Evolutionary conservation across 306 rosid genomes (phyloP), one percentile per base, ranked within the genome.

Genomic region (Quercus dentata): DNA sequence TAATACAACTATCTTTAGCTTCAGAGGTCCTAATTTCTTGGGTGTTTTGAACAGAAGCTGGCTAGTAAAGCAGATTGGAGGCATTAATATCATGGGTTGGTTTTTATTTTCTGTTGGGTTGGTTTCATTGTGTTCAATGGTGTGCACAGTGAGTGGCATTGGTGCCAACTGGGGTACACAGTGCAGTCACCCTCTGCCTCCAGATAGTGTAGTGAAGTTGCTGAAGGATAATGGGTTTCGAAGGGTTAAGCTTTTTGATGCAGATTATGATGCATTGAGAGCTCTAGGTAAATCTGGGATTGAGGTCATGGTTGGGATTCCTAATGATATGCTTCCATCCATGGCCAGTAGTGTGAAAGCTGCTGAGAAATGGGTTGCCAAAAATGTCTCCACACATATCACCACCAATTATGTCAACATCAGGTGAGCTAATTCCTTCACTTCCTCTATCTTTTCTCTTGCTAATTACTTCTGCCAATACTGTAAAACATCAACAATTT

Each of bases 121-220:
- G 69, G 27, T 77, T 58, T 67, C 77, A 18, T 28, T 80, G 19
- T 28, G 71, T 7, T 77, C 74, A 52, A 55, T 76, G 75, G n/a
- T 80, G 31, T 56, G 78, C 33, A 62, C 69, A 15, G 89, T 70
- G 78, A 56, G 74, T 49, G 87, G 88, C 49, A 85, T 88, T 13
- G 91, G 89, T 14, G 91, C 87, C 67, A 88, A 88, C 87, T 88
- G 91, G 89, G 91, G 91, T 4, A 88, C 87, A 6, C 91, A 88
- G 69, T 75, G 83, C 38, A 67, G 77, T 13, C 89, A 88, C 76
- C 89, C 84, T 41, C 79, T 88, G 35, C 86, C 85, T 57, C 86
- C 89, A 59, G 87, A 82, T 27, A 81, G 54, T 4, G 86, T 88
- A 5, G 91, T 88, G 30, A 74, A 82, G 71, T 21, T 88, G 68